These are phyloP conservation scores for Fusarium austroafricanum DNA, from an alignment of 2,329 filamentous ascomycete genomes.

Conservation along the genomic window DNA sequence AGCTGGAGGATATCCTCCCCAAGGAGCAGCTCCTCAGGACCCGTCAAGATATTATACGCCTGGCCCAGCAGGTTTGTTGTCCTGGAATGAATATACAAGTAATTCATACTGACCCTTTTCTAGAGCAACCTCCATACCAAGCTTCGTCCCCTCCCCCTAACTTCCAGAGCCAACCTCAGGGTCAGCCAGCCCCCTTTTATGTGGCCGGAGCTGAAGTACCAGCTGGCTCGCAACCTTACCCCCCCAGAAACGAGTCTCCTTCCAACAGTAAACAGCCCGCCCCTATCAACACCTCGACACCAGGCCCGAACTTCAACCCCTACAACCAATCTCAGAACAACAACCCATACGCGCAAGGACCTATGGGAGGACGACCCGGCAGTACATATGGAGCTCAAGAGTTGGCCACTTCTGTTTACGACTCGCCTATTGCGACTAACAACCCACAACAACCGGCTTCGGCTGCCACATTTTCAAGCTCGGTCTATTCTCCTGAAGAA, in stretches of 20 bases:
- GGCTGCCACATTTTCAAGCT: slow-evolving; percentile 58
- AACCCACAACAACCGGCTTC: slow-evolving; percentile 54
- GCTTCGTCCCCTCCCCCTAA: slow-evolving; percentile 64
- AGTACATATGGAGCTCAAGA: slow-evolving; percentile 81
- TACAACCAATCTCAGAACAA: slow-evolving; percentile 56
- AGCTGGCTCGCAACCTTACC: slow-evolving; percentile 59
- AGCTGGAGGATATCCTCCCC: slow-evolving; percentile 55
- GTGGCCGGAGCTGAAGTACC: slow-evolving; percentile 69
- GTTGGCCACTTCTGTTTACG: slow-evolving; percentile 80
- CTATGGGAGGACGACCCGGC: slow-evolving; percentile 65
- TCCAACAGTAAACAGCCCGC: slow-evolving; percentile 61
- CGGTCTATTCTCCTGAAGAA: slow-evolving; percentile 63
- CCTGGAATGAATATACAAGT: background rate
- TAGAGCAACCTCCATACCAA: slow-evolving; percentile 61
- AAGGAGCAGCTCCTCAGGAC: slow-evolving; percentile 64
- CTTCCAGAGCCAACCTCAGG: slow-evolving; percentile 64
- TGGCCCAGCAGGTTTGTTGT: slow-evolving; percentile 54
- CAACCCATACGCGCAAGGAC: slow-evolving; percentile 59
- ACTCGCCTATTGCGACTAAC: slow-evolving; percentile 73
- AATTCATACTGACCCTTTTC: slow-evolving; percentile 24
- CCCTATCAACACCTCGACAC: slow-evolving; percentile 64
- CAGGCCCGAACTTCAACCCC: slow-evolving; percentile 57
- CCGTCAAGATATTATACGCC: slow-evolving; percentile 77
- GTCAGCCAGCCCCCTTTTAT: slow-evolving; percentile 72
- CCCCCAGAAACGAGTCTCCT: slow-evolving; percentile 64